Evolutionary conservation across 2,329 filamentous ascomycete genomes (phyloP).

Genomic region (Lecanicillium sp.): DNA sequence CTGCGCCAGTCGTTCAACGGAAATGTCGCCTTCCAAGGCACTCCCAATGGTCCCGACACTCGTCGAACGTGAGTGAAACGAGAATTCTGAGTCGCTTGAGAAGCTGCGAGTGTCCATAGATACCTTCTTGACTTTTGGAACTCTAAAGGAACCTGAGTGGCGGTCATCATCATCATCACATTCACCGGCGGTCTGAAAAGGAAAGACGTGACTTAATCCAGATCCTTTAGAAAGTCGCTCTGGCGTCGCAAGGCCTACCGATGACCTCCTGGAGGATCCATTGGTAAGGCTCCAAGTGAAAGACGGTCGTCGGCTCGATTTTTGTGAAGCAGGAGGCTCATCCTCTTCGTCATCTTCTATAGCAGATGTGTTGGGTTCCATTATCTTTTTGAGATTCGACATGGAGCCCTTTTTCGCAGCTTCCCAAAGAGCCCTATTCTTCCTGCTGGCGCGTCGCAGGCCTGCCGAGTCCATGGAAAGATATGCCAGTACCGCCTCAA

Average conservation of each 20-base stretch:
- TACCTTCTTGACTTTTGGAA: constrained; percentile 66
- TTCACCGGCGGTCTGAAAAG: constrained; percentile 58
- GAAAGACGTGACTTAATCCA: constrained; percentile 78
- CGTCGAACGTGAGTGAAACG: constrained; percentile 71
- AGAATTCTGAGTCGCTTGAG: constrained; percentile 79
- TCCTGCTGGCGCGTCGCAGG: constrained; percentile 74
- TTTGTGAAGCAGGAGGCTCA: constrained; percentile 33
- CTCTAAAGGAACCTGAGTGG: constrained; percentile 19
- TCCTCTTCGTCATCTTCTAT: constrained; percentile 41
- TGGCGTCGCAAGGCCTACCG: constrained; percentile 34
- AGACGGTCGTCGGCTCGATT: constrained; percentile 40
- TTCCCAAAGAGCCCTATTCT: constrained; percentile 85
- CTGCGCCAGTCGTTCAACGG: constrained; percentile 69
- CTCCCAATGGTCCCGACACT: constrained; percentile 70
- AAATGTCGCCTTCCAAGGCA: constrained; percentile 77
- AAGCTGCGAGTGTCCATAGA: constrained; percentile 86
- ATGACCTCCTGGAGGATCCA: constrained; percentile 31
- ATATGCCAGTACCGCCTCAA: constrained; percentile 90
- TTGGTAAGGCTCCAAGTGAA: constrained; percentile 43
- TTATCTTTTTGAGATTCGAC: constrained; percentile 66
- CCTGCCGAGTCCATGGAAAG: constrained; percentile 75
- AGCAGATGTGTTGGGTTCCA: constrained; percentile 62
- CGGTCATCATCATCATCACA: constrained; percentile 36
- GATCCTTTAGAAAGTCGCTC: constrained; percentile 51
- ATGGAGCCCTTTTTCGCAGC: constrained; percentile 74